Percentiles rank a stretch among this genome's conserved stretches.
These are phyloP conservation scores for Aphanomyces stellatus DNA, from an alignment of 352 stramenopile species.

Conservation along the genomic window DNA sequence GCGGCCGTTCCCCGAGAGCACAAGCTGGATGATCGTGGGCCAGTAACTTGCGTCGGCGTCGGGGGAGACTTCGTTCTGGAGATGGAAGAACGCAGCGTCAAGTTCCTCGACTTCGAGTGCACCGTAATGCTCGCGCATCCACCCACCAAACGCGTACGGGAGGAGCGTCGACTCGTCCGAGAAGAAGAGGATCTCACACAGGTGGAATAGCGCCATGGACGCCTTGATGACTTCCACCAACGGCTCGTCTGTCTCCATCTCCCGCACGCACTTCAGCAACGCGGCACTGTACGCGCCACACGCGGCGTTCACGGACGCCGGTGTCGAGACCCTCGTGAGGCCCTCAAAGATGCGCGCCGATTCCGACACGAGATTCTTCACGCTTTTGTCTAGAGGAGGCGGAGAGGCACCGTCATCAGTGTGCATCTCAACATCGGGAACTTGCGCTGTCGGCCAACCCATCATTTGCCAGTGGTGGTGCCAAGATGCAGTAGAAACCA, in stretches of 20 bases:
- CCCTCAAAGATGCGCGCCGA: not conserved
- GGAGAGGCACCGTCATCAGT: too few species aligned
- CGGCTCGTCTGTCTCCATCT: conserved; percentile 27
- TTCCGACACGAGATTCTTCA: conserved; percentile 4
- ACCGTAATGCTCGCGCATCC: conserved; percentile 72
- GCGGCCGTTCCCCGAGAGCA: conserved; percentile 36
- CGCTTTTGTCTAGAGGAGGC: not conserved
- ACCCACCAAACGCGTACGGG: conserved; percentile 59
- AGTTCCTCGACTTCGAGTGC: conserved; percentile 42
- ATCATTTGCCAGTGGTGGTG: too few species aligned
- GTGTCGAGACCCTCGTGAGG: not conserved
- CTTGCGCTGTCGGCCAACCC: too few species aligned
- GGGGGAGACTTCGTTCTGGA: conserved; percentile 26
- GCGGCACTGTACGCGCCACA: not conserved
- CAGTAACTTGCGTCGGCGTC: conserved; percentile 41
- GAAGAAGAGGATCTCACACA: conserved; percentile 70
- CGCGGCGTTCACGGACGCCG: not conserved
- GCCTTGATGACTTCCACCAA: conserved; percentile 67
- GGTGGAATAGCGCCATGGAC: conserved; percentile 65
- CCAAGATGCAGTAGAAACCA: too few species aligned
- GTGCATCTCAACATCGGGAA: too few species aligned
- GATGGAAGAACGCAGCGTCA: conserved; percentile 34
- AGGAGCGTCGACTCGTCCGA: conserved; percentile 24
- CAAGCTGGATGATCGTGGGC: conserved; percentile 49
- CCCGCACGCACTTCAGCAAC: not conserved